Evolutionary conservation across 768 basidiomycete species (phyloP).

Genomic region (Boletus vinaceobasis): DNA sequence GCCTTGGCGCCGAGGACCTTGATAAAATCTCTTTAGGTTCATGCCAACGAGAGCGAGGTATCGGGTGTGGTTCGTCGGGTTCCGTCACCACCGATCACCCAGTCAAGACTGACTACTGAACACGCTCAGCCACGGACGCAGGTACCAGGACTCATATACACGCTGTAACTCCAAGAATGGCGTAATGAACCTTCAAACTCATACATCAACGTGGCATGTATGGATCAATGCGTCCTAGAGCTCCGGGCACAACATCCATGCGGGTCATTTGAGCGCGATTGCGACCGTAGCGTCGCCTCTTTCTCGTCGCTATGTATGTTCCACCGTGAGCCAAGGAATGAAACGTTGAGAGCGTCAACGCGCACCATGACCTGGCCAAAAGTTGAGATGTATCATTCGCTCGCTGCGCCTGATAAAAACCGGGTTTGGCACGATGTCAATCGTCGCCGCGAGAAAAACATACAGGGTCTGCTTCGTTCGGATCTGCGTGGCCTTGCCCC

Average conservation of each 20-base stretch:
- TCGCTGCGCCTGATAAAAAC: background rate
- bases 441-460: too few species aligned
- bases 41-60: too few species aligned
- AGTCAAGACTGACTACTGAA: background rate
- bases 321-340: background rate
- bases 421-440: too few species aligned
- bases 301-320: background rate
- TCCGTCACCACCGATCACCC: too few species aligned
- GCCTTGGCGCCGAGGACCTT: background rate
- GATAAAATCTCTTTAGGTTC: background rate
- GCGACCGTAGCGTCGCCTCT: background rate
- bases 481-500: too few species aligned
- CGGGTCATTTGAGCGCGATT: background rate
- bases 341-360: background rate
- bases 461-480: background rate
- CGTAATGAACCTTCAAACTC: too few species aligned
- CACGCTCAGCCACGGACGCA: background rate
- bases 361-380: background rate
- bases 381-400: background rate
- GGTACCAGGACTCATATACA: too few species aligned
- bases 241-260: background rate
- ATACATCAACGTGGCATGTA: background rate
- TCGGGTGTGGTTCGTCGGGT: background rate
- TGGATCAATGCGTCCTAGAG: background rate
- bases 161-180: too few species aligned